Evolutionary conservation across 345 rosid genomes (phyloP).

Genomic region (Excoecaria cochinchinensis): DNA sequence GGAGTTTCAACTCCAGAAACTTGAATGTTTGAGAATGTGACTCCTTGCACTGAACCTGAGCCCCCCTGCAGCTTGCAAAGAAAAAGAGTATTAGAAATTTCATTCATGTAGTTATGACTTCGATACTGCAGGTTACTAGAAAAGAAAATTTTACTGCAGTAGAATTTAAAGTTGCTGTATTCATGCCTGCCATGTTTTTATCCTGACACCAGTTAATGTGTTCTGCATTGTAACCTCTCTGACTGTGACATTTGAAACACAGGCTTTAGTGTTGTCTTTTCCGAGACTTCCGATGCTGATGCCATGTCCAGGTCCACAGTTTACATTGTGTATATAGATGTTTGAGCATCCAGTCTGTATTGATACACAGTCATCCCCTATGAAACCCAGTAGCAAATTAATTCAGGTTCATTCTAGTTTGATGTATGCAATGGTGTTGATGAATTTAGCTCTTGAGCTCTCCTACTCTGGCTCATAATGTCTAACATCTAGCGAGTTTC

Average conservation of each 20-base stretch:
- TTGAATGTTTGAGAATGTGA: slow-evolving; percentile 84
- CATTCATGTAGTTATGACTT: background rate
- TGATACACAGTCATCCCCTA: slow-evolving; percentile 93
- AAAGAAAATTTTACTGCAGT: background rate
- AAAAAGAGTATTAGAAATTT: slow-evolving; percentile 10
- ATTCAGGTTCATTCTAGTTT: background rate
- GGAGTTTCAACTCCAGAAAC: slow-evolving; percentile 68
- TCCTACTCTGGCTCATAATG: too few species aligned
- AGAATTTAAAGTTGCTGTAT: background rate
- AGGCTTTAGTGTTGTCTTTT: slow-evolving; percentile 61
- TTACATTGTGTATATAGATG: slow-evolving; percentile 59
- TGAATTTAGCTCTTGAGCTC: too few species aligned
- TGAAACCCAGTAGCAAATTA: slow-evolving; percentile 13
- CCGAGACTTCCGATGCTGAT: slow-evolving; percentile 95
- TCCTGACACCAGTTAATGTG: slow-evolving; percentile 72
- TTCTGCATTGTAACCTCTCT: slow-evolving; percentile 56
- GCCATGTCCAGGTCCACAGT: slow-evolving; percentile 94
- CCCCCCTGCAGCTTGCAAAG: slow-evolving; percentile 60
- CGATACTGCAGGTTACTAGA: background rate
- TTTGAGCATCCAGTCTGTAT: slow-evolving; percentile 88
- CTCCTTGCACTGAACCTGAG: slow-evolving; percentile 73
- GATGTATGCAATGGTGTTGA: too few species aligned
- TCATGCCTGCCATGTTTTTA: slow-evolving; percentile 93
- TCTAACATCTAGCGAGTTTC: background rate
- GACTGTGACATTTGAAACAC: slow-evolving; percentile 80